Evolutionary conservation across 495 filamentous ascomycete species (phyloP), one percentile per base, ranked within the genome.

Genomic region (Xylaria castorea): DNA sequence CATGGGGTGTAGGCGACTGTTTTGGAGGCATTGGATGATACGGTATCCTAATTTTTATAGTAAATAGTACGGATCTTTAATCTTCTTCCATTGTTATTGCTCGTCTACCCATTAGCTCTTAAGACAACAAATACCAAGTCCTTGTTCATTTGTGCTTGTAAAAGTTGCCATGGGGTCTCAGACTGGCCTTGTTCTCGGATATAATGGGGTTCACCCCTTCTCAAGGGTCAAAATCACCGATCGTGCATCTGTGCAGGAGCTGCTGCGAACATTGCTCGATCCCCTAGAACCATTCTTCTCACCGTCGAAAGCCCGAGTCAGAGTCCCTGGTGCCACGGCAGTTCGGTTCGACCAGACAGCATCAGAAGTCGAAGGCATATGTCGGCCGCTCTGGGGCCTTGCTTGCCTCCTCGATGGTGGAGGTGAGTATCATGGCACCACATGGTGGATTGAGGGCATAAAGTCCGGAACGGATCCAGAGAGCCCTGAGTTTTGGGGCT

Each of bases 341-440:
- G 90, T 91, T 38, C 84, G 90, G 38, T 92, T 91, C 81, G 92
- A 94, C 77, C 90, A 93, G 73, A 91, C 89, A 5, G 92, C 91
- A 9, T 92, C 92, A 9, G 90, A 93, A 71, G 87, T 95, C 9
- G 92, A 95, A 81, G 92, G 92, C 1, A 90, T 90, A 78, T 90
- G 90, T 44, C 87, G 92, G 3, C 92, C 92, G 5, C 84, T 94
- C 38, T 94, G 92, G 92, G 92, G 90, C 8, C 80, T 94, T 20
- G 91, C 90, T 5, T 88, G 90, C 8, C 81, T 94, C 14, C 81
- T 94, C 4, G 90, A 87, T 5, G 92, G 92, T 3, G 88, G 88
- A 27, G 89, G 88, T 61, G 79, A 87, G 22, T 94, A 93, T 78
- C 78, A 81, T 40, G 89, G 87, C 16, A 87, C 89, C 0, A 80